Base-by-base conservation (phyloP, 257 asterid genomes). In the Nicotiana tomentosiformis region DNA sequence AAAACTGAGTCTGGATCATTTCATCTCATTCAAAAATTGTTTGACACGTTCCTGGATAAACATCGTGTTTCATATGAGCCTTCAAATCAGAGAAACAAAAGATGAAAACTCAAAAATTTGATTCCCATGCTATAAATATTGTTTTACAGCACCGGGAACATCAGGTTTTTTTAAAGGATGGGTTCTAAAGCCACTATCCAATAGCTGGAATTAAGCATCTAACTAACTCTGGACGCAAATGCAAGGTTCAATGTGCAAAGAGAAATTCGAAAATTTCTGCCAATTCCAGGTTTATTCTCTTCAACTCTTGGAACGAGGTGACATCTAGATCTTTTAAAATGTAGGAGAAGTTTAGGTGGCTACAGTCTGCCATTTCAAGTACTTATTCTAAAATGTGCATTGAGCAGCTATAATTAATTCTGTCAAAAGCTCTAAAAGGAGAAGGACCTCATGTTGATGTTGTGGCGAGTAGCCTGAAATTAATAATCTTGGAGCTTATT, bases 41-140 rank as follows among this genome's bases (percentile, higher is more conserved):
- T 85, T 26, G 66, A 85, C 84, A 88, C 94, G 97, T 94, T 96
- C 91, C 87, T 94, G 53, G 98, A 94, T 82, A 98, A 93, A 82
- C 92, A 91, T 18, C 87, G 76, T 83, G 87, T 93, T 67, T 94
- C 95, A n/a, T 97, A 96, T 82, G 98, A 94, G 86, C 98, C 99
- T 84, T 96, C 98, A 76, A 98, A 94, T 91, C 98, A 96, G 90
- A 96, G 97, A 94, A 85, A 96, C 99, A 69, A 93, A 97, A 8
- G 97, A 96, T 86, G 98, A 94, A 83, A 94, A 93, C 89, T 96
- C 99, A 4, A 98, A 96, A 89, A 90, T 92, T 11, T 98, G 95
- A 68, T 91, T 96, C 35, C 12, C 88, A n/a, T 97, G 92, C 84
- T 97, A 89, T 83, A 96, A 92, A 88, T 96, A 90, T 85, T 90